Evolutionary conservation across 2,329 filamentous ascomycete genomes (phyloP).

Genomic region (Penicillium sp.): DNA sequence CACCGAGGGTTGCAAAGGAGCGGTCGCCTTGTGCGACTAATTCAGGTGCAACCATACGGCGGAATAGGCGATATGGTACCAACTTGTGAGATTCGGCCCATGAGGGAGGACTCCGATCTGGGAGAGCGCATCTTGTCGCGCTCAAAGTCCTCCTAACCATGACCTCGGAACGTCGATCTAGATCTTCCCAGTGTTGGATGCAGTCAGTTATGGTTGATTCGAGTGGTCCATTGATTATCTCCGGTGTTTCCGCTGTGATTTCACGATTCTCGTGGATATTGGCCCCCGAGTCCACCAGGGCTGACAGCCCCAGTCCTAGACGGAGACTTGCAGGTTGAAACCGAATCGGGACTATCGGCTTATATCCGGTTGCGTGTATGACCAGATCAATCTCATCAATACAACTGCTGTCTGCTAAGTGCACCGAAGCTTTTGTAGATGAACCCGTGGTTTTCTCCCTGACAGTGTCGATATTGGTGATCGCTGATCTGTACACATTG

Average conservation of each 20-base stretch:
- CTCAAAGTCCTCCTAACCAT: slow-evolving; percentile 7
- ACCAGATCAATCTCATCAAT: slow-evolving; percentile 20
- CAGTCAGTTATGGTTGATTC: neutral
- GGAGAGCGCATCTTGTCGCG: neutral
- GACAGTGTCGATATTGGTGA: slow-evolving; percentile 3
- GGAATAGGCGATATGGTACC: slow-evolving; percentile 21
- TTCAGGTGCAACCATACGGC: slow-evolving; percentile 23
- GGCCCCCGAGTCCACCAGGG: neutral
- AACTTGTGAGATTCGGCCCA: neutral
- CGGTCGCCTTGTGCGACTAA: slow-evolving; percentile 23
- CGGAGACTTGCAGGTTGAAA: slow-evolving; percentile 16
- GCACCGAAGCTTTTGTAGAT: neutral
- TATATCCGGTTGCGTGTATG: slow-evolving; percentile 25
- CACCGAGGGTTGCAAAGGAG: slow-evolving; percentile 19
- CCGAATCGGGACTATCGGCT: slow-evolving; percentile 18
- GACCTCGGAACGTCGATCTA: slow-evolving; percentile 10
- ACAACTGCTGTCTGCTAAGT: slow-evolving; percentile 6
- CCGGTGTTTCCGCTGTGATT: neutral
- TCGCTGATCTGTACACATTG: slow-evolving; percentile 20
- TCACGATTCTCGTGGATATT: neutral
- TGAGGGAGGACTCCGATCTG: neutral
- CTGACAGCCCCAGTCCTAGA: slow-evolving; percentile 15
- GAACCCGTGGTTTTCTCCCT: neutral
- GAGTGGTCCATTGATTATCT: neutral
- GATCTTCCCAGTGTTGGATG: slow-evolving; percentile 10